Base-by-base conservation (phyloP, 23 red algal species). In the Gracilaria vermiculophylla region DNA sequence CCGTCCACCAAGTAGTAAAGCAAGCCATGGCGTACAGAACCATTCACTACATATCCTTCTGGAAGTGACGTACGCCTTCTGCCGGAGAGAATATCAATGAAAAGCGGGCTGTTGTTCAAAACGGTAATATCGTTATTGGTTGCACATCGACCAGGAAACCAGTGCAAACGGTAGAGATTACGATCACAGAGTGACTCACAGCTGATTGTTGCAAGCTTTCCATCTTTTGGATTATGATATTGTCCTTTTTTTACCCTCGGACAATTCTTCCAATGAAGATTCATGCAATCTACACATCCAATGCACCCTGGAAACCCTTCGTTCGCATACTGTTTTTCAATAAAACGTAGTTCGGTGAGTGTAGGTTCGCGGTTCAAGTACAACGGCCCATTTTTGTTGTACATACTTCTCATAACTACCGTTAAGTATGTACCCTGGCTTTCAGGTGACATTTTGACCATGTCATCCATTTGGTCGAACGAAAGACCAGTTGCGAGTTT, bases 231-330 rank as follows among this genome's bases (percentile, higher is more conserved):
- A 49, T 77, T 88, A 50, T 91, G 34, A 52, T 48, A 91, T 54
- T 81, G 57, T 2, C 75, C 75, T 54, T 80, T 71, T 20, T 67
- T 39, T 57, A 49, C 56, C n/a, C 40, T 42, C 0, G 87, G 73
- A 69, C 73, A 91, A 0, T 81, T 91, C 67, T 80, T 80, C 56
- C 56, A 91, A 43, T 80, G 34, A 20, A 73, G 53, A 47, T 91
- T 21, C 74, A 52, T 66, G 48, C 87, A 91, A 32, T 91, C 48
- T 25, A 80, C 32, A 23, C 53, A 49, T 14, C 87, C 53, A 71
- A 62, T 27, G 0, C 2, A 91, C 16, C 87, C 87, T 0, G 87
- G 75, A 55, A 81, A 81, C 21, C 51, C 1, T 14, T 8, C 27
- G 6, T 62, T 9, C 6, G 19, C 56, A 21, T 62, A 62, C 19